phyloP scores from a whole-genome alignment of 768 basidiomycete species.

The Guyanaporus albipodus region DNA sequence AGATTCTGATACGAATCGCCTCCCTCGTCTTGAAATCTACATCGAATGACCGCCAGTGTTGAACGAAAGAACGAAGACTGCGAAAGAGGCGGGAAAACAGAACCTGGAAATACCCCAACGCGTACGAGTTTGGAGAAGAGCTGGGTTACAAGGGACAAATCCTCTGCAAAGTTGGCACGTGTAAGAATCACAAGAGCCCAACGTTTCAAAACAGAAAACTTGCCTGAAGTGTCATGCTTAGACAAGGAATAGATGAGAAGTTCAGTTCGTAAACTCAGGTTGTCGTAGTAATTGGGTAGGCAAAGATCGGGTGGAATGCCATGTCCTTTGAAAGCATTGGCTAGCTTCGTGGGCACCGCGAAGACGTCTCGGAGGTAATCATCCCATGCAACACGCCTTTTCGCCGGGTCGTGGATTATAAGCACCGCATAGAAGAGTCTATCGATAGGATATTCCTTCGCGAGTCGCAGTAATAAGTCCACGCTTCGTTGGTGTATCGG shows the following conservation, averaged over 20 bases:
- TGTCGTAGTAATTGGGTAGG: constrained; percentile 52
- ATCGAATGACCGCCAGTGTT: constrained; percentile 46
- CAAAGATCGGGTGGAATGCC: constrained; percentile 48
- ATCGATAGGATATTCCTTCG: constrained; percentile 63
- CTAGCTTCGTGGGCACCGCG: constrained; percentile 70
- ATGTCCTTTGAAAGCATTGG: constrained; percentile 58
- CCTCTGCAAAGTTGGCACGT: constrained; percentile 31
- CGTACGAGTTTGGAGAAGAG: constrained; percentile 66
- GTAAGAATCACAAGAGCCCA: constrained; percentile 8
- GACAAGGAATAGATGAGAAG: constrained; percentile 46
- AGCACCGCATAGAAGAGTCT: constrained; percentile 56
- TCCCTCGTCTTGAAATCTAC: constrained; percentile 28
- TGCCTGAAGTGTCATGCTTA: constrained; percentile 38
- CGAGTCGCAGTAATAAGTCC: constrained; percentile 50
- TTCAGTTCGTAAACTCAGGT: constrained; percentile 51
- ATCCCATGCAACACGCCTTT: constrained; percentile 58
- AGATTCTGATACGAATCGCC: constrained; percentile 39
- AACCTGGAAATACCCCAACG: constrained; percentile 59
- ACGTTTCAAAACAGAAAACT: constrained; percentile 16
- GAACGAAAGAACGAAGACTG: constrained; percentile 69
- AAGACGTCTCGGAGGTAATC: constrained; percentile 64
- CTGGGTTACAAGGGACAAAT: constrained; percentile 41
- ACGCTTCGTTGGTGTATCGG: constrained; percentile 49
- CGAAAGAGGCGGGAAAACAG: constrained; percentile 46
- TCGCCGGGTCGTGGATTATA: constrained; percentile 19